Conservation (phyloP, 1,284 basidiomycete genomes). For the Heterobasidion occidentale region DNA sequence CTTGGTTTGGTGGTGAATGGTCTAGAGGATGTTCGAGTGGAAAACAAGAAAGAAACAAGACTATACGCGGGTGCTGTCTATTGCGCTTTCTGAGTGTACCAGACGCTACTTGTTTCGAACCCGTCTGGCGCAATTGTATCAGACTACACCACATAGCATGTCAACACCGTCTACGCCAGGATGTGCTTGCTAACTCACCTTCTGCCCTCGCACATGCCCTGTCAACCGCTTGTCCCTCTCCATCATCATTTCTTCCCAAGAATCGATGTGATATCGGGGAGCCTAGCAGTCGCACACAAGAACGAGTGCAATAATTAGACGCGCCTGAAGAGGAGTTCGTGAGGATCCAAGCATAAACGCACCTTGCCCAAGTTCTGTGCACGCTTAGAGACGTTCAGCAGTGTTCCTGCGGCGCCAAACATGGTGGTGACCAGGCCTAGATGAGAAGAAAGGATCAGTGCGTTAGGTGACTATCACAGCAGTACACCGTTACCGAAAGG, state of each 20-base stretch:
- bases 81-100: conserved; percentile 55
- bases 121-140: conserved; percentile 64
- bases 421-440: conserved; percentile 79
- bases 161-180: neutral
- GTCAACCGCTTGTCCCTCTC: conserved; percentile 81
- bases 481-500: conserved; percentile 65
- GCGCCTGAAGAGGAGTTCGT: neutral
- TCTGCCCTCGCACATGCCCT: conserved; percentile 81
- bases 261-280: conserved; percentile 75
- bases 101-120: conserved; percentile 74
- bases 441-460: neutral
- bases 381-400: conserved; percentile 70
- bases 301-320: neutral
- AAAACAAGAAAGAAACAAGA: neutral
- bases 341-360: conserved; percentile 14
- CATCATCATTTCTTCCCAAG: conserved; percentile 96
- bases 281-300: conserved; percentile 41
- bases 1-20: too few relatives aligned
- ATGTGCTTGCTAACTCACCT: conserved; percentile 42
- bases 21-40: neutral
- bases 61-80: conserved; percentile 8
- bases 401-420: conserved; percentile 85
- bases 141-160: conserved; percentile 36
- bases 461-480: neutral
- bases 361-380: conserved; percentile 90